Conservation (phyloP, 768 basidiomycete genomes). For the Lactifluus echinatus region DNA sequence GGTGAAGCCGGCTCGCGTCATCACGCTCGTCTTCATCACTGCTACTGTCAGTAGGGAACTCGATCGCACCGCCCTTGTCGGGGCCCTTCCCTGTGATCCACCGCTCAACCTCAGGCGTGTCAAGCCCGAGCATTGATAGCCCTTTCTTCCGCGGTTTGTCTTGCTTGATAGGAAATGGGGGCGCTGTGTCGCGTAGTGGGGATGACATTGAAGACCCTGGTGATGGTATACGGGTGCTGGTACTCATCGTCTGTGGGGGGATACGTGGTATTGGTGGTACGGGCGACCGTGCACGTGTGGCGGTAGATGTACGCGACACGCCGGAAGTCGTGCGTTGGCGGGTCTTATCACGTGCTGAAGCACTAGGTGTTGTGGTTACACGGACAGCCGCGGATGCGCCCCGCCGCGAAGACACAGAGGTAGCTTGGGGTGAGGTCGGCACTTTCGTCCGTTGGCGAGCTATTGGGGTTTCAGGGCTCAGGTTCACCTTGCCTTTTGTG, state of each 20-base stretch:
- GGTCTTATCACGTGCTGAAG: neutral
- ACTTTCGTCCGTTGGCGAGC: conserved; percentile 10
- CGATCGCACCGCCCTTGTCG: conserved; percentile 26
- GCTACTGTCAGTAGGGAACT: conserved; percentile 44
- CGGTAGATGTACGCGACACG: neutral
- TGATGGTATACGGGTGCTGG: conserved; percentile 16
- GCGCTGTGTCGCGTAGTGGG: conserved; percentile 20
- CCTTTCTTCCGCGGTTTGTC: conserved; percentile 12
- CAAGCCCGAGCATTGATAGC: conserved; percentile 33
- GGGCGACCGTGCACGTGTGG: conserved; percentile 7
- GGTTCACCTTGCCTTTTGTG: conserved; percentile 5
- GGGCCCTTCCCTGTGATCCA: conserved; percentile 40
- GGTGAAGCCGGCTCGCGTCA: conserved; percentile 22
- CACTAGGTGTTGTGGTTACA: neutral
- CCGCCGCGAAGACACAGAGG: conserved; percentile 5
- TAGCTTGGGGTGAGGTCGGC: neutral
- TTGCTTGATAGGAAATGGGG: conserved; percentile 27
- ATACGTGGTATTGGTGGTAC: conserved; percentile 8
- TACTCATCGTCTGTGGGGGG: neutral
- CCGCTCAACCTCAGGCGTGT: conserved; percentile 43
- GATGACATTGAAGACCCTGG: conserved; percentile 17
- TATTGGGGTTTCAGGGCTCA: neutral
- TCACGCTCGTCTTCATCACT: conserved; percentile 27
- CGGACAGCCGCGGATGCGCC: neutral
- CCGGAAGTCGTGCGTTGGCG: conserved; percentile 6